A percentile compares a stretch with the other conserved stretches of the same genome.
Evolutionary conservation across 495 filamentous ascomycete genomes (phyloP).

Genomic region (Aspergillus campestris): DNA sequence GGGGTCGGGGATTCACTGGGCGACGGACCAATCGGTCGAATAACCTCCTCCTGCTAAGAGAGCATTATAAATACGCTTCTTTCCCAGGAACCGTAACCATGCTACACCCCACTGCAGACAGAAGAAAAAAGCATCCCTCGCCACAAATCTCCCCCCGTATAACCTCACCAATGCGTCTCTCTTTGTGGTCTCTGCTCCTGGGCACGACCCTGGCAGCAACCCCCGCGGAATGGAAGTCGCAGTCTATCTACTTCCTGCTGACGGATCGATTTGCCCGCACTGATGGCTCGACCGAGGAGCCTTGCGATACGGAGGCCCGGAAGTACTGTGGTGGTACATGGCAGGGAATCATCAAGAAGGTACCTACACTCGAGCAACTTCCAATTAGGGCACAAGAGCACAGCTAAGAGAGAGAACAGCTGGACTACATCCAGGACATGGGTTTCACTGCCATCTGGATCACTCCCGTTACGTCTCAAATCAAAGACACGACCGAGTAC

Average conservation of each 20-base stretch:
- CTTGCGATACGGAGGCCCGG: constrained; percentile 36
- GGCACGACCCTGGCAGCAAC: constrained; percentile 28
- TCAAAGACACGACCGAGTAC: constrained; percentile 41
- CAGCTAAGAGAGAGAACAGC: constrained; percentile 16
- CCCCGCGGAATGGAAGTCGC: constrained; percentile 50
- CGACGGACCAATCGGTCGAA: too few species aligned
- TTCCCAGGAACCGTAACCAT: too few species aligned
- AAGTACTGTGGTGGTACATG: constrained; percentile 72
- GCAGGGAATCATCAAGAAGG: constrained; percentile 60
- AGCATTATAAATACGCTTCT: too few species aligned
- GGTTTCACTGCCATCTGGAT: constrained; percentile 83
- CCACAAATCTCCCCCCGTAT: not conserved
- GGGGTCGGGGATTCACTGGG: too few species aligned
- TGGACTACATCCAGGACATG: constrained; percentile 58
- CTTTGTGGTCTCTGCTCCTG: constrained; percentile 6
- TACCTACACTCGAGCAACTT: constrained; percentile 13
- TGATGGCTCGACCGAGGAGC: constrained; percentile 52
- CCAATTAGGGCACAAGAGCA: not conserved
- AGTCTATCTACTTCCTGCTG: constrained; percentile 66
- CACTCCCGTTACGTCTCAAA: constrained; percentile 59
- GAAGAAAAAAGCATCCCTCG: not conserved
- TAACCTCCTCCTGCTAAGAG: too few species aligned
- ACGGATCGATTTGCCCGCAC: constrained; percentile 69
- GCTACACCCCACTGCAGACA: not conserved
- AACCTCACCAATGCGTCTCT: not conserved